Evolutionary conservation across 805 yeast species (phyloP), one percentile per base, ranked within the genome.

Genomic region (Saccharomyces mikatae): DNA sequence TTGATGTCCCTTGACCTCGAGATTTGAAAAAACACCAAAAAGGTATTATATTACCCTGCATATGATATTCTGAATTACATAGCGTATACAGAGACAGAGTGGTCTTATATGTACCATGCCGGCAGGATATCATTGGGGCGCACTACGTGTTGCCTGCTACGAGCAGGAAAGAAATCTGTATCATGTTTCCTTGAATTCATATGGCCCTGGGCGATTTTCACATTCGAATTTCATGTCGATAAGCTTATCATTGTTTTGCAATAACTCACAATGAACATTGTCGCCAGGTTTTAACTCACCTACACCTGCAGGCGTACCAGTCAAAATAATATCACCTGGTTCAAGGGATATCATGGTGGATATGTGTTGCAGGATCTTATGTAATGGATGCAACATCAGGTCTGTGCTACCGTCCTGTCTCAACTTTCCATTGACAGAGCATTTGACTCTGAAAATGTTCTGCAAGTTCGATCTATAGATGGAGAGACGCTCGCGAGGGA

Each of bases 241-340:
- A 28, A 92, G 66, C 9, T 76, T 75, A 54, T 80, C 65, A 10
- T 83, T 92, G 32, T 79, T 79, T 31, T 77, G 79, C 29, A 69
- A 71, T 58, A 89, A 70, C 59, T 80, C 78, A 6, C 95, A 96
- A 48, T 76, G 76, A 28, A 94, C 74, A 27, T 69, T 65, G 67
- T 94, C 98, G 9, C 97, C 98, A 0, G 96, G 87, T 5, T 69
- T 70, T 32, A 91, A 73, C 27, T 79, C 74, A 8, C 98, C 97
- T n/a, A 94, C 99, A 17, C 99, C 99, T 70, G 90, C 89, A 48
- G 99, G 99, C 1, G 99, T 94, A 17, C 99, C 99, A 0, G 99
- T 94, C 51, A 94, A 76, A 55, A 94, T 83, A 58, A 94, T 77
- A 66, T 94, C 99, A 30, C 97, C 97, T 52, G 88, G 84, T 63